Conservation (phyloP, 2,329 filamentous ascomycete species). For the Thielaviopsis ethacetica region DNA sequence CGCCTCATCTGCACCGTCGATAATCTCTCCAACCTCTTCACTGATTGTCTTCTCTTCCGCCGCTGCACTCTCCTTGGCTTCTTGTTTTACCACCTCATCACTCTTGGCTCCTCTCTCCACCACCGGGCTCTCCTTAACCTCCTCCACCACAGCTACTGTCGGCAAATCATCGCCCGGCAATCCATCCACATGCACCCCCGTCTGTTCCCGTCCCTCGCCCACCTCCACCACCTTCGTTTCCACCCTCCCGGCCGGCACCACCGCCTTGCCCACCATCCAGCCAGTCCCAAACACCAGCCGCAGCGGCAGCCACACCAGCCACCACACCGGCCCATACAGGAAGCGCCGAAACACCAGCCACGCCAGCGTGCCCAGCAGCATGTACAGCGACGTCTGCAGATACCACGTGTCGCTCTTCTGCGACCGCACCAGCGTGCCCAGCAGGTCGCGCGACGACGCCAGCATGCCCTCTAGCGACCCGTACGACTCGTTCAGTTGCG, state of each 20-base stretch:
- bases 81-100: conserved; percentile 15
- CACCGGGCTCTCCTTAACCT: background rate
- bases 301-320: conserved; percentile 73
- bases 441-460: conserved; percentile 53
- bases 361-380: conserved; percentile 57
- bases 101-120: conserved; percentile 10
- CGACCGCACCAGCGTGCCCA: conserved; percentile 64
- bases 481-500: conserved; percentile 67
- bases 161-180: conserved; percentile 28
- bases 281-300: conserved; percentile 45
- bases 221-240: conserved; percentile 15
- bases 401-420: conserved; percentile 99
- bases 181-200: conserved; percentile 17
- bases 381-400: conserved; percentile 73
- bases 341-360: conserved; percentile 80
- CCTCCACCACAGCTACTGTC: conserved; percentile 22
- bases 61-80: conserved; percentile 14
- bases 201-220: conserved; percentile 15
- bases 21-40: conserved; percentile 38
- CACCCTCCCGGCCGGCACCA: conserved; percentile 20
- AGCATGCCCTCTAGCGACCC: conserved; percentile 63
- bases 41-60: conserved; percentile 25
- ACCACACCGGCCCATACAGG: conserved; percentile 80
- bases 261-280: conserved; percentile 36
- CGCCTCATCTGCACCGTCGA: conserved; percentile 21